phyloP scores from a whole-genome alignment of 345 rosid genomes.

The Aurinia saxatilis region DNA sequence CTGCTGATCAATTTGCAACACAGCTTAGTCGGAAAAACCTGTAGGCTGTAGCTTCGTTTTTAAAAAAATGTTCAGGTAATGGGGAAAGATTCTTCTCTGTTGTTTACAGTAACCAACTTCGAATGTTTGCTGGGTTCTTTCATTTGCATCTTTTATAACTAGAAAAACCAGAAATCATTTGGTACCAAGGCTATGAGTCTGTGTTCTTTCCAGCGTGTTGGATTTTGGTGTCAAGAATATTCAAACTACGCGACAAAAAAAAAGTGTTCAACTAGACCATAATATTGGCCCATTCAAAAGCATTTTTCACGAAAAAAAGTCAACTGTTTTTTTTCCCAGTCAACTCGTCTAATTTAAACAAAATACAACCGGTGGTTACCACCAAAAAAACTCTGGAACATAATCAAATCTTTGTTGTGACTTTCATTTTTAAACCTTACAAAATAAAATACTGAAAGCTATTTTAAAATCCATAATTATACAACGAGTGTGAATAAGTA shows the following conservation, averaged over 20 bases:
- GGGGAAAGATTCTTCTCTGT: neutral
- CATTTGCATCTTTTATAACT: neutral
- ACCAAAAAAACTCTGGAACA: constrained; percentile 13
- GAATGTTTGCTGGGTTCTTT: neutral
- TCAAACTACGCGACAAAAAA: too few relatives aligned
- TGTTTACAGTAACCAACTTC: neutral
- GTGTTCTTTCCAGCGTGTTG: neutral
- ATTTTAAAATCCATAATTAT: constrained; percentile 1
- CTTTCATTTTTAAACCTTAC: constrained; percentile 1
- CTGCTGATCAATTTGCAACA: constrained; percentile 60
- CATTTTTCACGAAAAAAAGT: neutral
- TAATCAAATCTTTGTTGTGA: constrained; percentile 11
- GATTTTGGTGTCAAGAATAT: neutral
- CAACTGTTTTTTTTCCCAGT: constrained; percentile 3
- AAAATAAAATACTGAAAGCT: neutral
- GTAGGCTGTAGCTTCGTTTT: constrained; percentile 13
- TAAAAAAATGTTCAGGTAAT: neutral
- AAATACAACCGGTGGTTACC: constrained; percentile 19
- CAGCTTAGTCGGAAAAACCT: constrained; percentile 37
- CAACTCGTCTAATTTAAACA: constrained; percentile 10
- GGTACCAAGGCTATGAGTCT: neutral
- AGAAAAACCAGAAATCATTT: neutral
- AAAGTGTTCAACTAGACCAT: too few relatives aligned
- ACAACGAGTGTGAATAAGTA: constrained; percentile 11
- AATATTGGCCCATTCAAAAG: neutral